These are phyloP conservation scores for Chaetomium olivaceum DNA, from an alignment of 2,329 filamentous ascomycete species.

Conservation along the genomic window DNA sequence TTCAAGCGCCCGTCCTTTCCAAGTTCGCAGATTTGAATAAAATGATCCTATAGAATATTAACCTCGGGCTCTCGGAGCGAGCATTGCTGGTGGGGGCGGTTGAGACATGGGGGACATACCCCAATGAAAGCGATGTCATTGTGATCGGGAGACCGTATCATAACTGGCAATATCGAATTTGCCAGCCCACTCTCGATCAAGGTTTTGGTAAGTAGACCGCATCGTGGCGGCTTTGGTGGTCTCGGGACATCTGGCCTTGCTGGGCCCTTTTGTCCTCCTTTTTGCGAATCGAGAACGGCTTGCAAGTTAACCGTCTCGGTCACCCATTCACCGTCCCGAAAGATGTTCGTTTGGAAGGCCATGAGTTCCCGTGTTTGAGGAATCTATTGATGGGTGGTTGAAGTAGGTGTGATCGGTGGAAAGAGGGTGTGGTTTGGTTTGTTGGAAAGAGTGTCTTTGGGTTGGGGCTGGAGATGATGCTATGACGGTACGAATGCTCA, in stretches of 20 bases:
- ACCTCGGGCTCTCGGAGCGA: neutral
- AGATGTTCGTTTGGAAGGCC: conserved; percentile 57
- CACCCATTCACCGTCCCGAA: conserved; percentile 58
- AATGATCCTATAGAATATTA: conserved; percentile 61
- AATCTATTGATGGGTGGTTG: neutral
- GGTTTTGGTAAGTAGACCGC: conserved; percentile 78
- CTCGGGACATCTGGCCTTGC: conserved; percentile 37
- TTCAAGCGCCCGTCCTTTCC: conserved; percentile 67
- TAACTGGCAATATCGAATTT: conserved; percentile 77
- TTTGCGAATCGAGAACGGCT: conserved; percentile 44
- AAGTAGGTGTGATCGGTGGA: neutral
- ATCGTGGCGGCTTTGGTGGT: conserved; percentile 48
- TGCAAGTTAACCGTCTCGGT: conserved; percentile 53
- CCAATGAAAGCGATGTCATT: conserved; percentile 89
- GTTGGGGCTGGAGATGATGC: neutral
- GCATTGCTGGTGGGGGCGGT: neutral
- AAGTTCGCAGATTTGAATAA: conserved; percentile 78
- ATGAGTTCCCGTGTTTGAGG: conserved; percentile 33
- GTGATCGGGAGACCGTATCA: conserved; percentile 65
- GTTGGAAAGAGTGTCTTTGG: neutral
- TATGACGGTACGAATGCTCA: too few species aligned
- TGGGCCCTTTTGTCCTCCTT: conserved; percentile 36
- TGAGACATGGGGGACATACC: conserved; percentile 48
- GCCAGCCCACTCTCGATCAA: conserved; percentile 73
- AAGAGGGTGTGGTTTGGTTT: neutral